Percentiles rank a stretch among this genome's conserved stretches.
These are phyloP conservation scores for Geranomyces michiganensis DNA, from an alignment of 192 early-diverging fungal genomes.

Conservation along the genomic window DNA sequence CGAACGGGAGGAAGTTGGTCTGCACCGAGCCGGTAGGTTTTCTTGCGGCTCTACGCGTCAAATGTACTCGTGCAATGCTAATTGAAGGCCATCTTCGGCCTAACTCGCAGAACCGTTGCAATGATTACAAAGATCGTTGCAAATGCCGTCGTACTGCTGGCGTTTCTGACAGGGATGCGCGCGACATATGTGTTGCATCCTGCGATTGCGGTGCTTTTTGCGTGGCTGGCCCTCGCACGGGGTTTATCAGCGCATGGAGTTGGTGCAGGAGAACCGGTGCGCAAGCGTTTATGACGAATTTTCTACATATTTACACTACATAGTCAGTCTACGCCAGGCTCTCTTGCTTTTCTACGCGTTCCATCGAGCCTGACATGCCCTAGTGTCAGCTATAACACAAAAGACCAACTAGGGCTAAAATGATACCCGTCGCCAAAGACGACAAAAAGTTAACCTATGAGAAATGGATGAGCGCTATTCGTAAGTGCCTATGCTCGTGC, in stretches of 20 bases:
- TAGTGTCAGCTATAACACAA: too few species aligned
- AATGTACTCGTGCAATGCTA: neutral
- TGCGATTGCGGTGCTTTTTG: conserved; percentile 8
- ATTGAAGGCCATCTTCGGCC: neutral
- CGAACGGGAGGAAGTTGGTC: neutral
- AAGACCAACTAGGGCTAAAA: too few species aligned
- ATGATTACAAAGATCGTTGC: neutral
- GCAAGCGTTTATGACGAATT: too few species aligned
- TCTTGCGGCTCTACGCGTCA: neutral
- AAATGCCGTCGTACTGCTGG: neutral
- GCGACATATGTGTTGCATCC: conserved; percentile 2
- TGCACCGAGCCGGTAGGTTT: neutral
- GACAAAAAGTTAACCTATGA: conserved; percentile 69
- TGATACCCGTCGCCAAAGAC: conserved; percentile 55
- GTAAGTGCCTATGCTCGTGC: neutral
- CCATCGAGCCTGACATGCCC: too few species aligned
- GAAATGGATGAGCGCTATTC: neutral
- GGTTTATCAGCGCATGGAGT: too few species aligned
- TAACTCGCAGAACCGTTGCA: conserved; percentile 1
- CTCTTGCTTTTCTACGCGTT: too few species aligned
- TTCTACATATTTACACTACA: conserved; percentile 40
- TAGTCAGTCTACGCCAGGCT: too few species aligned
- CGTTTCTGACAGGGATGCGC: conserved; percentile 3
- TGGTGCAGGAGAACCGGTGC: too few species aligned
- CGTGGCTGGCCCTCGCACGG: neutral